These are phyloP conservation scores for Fonsecaea multimorphosa DNA, from an alignment of 2,329 filamentous ascomycete species.

Conservation along the genomic window DNA sequence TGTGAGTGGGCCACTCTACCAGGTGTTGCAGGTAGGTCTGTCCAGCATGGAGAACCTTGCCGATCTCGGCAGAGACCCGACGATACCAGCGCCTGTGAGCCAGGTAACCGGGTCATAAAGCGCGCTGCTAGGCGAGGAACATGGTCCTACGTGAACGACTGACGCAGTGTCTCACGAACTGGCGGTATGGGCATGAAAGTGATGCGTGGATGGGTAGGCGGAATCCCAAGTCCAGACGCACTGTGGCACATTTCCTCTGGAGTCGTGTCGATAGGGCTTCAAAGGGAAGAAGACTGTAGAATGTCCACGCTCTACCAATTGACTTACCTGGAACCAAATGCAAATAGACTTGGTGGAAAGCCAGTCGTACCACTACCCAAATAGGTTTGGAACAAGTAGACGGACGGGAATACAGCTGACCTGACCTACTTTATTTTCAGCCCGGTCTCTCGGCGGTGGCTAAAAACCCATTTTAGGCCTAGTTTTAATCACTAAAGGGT, in stretches of 20 bases:
- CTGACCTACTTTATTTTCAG: too few species aligned
- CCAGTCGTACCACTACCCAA: not conserved
- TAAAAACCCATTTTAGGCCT: too few species aligned
- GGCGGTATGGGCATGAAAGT: too few species aligned
- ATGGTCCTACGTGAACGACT: not conserved
- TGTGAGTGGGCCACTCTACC: not conserved
- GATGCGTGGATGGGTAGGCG: not conserved
- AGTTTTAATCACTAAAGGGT: too few species aligned
- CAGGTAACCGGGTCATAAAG: not conserved
- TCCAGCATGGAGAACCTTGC: not conserved
- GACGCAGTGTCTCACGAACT: not conserved
- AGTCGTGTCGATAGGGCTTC: not conserved
- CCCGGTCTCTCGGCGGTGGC: too few species aligned
- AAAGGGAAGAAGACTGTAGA: not conserved
- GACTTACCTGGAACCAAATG: not conserved
- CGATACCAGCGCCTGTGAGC: not conserved
- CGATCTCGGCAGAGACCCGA: not conserved
- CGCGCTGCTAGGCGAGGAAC: not conserved
- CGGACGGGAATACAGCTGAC: too few species aligned
- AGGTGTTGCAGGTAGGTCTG: not conserved
- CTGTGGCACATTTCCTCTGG: not conserved
- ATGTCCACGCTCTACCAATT: not conserved
- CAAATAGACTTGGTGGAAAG: not conserved
- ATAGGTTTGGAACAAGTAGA: not conserved
- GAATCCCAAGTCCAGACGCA: not conserved